Conservation (phyloP, 305 asterid genomes). For the Fraxinus albicans region DNA sequence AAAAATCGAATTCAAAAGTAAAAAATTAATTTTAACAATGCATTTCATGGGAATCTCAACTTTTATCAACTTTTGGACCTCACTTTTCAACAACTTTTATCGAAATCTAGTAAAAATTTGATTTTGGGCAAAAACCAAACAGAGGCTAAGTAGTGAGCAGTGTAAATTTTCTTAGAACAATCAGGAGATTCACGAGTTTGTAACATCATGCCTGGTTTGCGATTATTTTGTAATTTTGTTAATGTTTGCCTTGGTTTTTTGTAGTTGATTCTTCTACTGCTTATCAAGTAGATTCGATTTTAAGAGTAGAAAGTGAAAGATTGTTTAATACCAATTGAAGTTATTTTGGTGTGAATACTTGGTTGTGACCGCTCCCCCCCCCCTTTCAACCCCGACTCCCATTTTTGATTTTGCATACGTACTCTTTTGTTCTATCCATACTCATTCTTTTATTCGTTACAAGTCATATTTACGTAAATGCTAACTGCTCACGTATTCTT, state of each 20-base stretch:
- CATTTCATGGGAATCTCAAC: background rate
- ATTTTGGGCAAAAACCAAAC: background rate
- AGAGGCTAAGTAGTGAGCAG: background rate
- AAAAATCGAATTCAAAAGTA: background rate
- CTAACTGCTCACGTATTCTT: conserved; percentile 18
- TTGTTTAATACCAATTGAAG: background rate
- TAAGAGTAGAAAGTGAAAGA: background rate
- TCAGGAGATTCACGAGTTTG: background rate
- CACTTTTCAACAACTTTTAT: background rate
- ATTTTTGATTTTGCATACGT: background rate
- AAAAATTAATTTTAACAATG: background rate
- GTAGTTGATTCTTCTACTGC: background rate
- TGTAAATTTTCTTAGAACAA: background rate
- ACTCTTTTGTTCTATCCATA: background rate
- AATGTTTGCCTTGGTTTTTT: conserved; percentile 1
- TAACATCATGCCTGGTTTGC: background rate
- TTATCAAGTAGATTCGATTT: background rate
- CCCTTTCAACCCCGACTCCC: background rate
- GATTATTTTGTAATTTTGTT: background rate
- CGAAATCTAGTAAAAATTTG: background rate
- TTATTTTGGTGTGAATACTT: background rate
- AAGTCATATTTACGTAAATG: conserved; percentile 19
- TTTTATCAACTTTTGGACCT: background rate
- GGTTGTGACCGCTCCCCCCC: background rate
- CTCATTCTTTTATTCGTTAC: background rate